Conservation (phyloP, 78 protist genomes). For the Mantamonas sphyraenae region DNA sequence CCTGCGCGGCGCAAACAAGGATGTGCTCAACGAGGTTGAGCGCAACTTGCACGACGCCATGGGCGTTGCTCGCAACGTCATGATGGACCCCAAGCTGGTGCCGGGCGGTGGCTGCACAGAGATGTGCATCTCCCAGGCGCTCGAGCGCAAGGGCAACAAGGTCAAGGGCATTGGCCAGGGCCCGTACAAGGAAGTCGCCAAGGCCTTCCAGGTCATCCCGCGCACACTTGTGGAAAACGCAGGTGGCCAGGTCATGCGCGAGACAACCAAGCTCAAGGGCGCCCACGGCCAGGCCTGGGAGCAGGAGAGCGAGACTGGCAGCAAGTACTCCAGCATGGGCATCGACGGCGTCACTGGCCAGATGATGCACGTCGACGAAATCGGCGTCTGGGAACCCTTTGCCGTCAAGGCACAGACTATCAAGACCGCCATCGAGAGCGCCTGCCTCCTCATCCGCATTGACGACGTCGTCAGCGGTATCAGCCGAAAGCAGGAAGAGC, state of each 20-base stretch:
- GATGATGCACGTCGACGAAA: constrained; percentile 69
- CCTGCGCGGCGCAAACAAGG: constrained; percentile 98
- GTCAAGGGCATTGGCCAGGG: constrained; percentile 83
- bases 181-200: constrained; percentile 88
- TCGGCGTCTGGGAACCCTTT: constrained; percentile 94
- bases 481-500: constrained; percentile 28
- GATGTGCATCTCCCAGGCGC: constrained; percentile 79
- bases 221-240: constrained; percentile 96
- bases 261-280: constrained; percentile 89
- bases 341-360: constrained; percentile 87
- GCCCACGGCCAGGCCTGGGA: neutral
- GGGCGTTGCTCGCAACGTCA: constrained; percentile 92
- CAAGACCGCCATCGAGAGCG: constrained; percentile 96
- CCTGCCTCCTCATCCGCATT: constrained; percentile 89
- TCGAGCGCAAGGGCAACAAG: constrained; percentile 63
- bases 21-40: constrained; percentile 93
- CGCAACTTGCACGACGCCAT: constrained; percentile 91
- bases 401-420: constrained; percentile 88
- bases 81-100: constrained; percentile 84
- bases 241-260: constrained; percentile 88
- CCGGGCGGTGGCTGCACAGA: constrained; percentile 99
- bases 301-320: neutral
- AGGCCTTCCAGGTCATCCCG: constrained; percentile 91
- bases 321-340: constrained; percentile 70
- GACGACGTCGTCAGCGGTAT: constrained; percentile 94